phyloP scores from a whole-genome alignment of 176 grass and related monocot species.

The Secale cereale region DNA sequence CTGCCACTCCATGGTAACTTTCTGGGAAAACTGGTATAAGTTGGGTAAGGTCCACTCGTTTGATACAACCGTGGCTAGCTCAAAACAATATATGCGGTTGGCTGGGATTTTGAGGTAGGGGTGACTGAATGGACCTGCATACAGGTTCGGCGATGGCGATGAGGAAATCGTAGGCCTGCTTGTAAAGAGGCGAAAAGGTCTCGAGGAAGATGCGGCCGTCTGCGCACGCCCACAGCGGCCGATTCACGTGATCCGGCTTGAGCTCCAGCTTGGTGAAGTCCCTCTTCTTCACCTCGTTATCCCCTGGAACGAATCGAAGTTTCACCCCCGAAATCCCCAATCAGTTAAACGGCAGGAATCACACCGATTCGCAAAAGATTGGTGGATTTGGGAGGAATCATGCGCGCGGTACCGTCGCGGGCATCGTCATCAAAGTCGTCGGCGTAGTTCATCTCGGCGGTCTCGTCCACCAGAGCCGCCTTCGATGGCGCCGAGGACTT shows the following conservation, averaged over 20 bases:
- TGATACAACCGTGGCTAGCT: not conserved
- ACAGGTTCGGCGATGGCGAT: conserved; percentile 94
- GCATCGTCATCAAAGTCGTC: conserved; percentile 75
- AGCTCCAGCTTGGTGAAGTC: conserved; percentile 92
- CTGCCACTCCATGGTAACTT: not conserved
- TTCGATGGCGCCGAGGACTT: conserved; percentile 55
- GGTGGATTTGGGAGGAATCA: conserved; percentile 5
- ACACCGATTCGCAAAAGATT: not conserved
- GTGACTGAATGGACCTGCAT: conserved; percentile 52
- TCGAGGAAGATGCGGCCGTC: conserved; percentile 92
- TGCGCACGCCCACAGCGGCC: conserved; percentile 87
- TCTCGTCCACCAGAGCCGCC: conserved; percentile 52
- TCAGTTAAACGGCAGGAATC: conserved; percentile 3
- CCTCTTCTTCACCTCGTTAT: conserved; percentile 82
- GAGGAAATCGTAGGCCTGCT: conserved; percentile 94
- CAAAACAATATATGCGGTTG: not conserved
- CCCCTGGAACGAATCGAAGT: conserved; percentile 27
- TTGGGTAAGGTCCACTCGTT: not conserved
- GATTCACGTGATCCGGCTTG: conserved; percentile 70
- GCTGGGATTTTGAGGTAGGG: not conserved
- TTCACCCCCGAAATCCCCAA: conserved; percentile 15
- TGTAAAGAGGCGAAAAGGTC: conserved; percentile 95
- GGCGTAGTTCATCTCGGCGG: conserved; percentile 67
- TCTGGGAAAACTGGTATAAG: not conserved
- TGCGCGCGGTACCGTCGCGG: conserved; percentile 54